phyloP scores from a whole-genome alignment of 2,329 filamentous ascomycete species.

The Colletotrichum navitas region DNA sequence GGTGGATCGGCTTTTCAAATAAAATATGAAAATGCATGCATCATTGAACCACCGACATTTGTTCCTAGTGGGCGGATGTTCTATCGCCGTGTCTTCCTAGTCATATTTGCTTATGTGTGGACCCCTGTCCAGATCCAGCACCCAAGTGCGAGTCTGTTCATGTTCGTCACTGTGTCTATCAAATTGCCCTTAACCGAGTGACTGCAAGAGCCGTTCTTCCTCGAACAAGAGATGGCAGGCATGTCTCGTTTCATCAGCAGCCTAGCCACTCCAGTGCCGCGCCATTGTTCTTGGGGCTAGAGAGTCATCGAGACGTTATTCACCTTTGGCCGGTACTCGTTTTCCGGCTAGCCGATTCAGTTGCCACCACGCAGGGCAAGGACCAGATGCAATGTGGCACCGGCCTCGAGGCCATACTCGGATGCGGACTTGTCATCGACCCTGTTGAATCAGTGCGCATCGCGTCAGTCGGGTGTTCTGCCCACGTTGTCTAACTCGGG shows the following conservation, averaged over 20 bases:
- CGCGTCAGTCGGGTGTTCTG: conserved; percentile 5
- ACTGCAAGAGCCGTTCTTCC: background rate
- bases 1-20: background rate
- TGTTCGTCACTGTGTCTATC: background rate
- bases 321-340: background rate
- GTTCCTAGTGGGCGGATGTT: background rate
- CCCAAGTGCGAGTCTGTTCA: background rate
- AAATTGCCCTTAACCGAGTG: background rate
- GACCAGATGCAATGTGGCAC: conserved; percentile 94
- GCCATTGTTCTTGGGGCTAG: background rate
- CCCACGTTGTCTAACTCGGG: background rate
- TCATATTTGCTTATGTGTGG: background rate
- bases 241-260: background rate
- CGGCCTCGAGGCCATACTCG: conserved; percentile 92
- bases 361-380: conserved; percentile 88
- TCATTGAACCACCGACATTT: background rate
- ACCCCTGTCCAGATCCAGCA: background rate
- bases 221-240: background rate
- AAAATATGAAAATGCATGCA: no score
- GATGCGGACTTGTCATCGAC: conserved; percentile 92
- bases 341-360: conserved; percentile 5
- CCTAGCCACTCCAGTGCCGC: background rate
- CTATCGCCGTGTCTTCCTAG: background rate
- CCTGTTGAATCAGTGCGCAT: conserved; percentile 63
- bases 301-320: background rate